Evolutionary conservation across 495 filamentous ascomycete genomes (phyloP), one percentile per base, ranked within the genome.

Genomic region (Platismatia glauca): DNA sequence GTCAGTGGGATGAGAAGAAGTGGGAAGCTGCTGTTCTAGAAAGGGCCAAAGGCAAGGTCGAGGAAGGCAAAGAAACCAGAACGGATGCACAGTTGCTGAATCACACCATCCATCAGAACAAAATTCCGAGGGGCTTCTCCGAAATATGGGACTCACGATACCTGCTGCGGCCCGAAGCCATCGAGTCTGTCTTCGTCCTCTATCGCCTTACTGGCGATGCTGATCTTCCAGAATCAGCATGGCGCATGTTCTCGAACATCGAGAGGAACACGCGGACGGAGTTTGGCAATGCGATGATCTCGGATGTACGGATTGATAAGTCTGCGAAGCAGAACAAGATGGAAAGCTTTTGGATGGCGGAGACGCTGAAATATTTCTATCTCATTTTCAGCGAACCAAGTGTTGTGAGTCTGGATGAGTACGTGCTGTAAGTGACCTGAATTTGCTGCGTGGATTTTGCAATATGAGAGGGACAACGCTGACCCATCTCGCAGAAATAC

Each of bases 351-450:
- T 82, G 80, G 81, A 71, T 83, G 59, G 86, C 89, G 8, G 90
- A 95, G 74, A 94, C 91, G 22, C 75, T 95, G 64, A 98, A 97
- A 71, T 97, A 97, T 71, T 95, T 96, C 64, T 97, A 94, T 67
- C 71, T 97, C 64, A 79, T 96, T 62, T 98, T 91, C 72, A 86
- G 82, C 27, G 83, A 86, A 60, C 85, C 87, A 7, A 78, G 82
- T 64, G 71, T 85, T 57, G 74, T 92, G 34, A 86, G 79, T 72
- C 73, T 95, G 70, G 86, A 89, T 70, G 81, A 86, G 22, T 89
- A 82, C 74, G 84, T 88, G 44, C 69, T 89, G 76, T 79, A 71
- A 68, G 79, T 75, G 31, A 24, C 52, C 6, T 46, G 48, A 35
- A 33, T 27, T 41, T 59, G 22, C 34, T n/a, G 53, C 44, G 16